Base-by-base conservation (phyloP, 2,329 filamentous ascomycete genomes). In the Calycina herbarum region DNA sequence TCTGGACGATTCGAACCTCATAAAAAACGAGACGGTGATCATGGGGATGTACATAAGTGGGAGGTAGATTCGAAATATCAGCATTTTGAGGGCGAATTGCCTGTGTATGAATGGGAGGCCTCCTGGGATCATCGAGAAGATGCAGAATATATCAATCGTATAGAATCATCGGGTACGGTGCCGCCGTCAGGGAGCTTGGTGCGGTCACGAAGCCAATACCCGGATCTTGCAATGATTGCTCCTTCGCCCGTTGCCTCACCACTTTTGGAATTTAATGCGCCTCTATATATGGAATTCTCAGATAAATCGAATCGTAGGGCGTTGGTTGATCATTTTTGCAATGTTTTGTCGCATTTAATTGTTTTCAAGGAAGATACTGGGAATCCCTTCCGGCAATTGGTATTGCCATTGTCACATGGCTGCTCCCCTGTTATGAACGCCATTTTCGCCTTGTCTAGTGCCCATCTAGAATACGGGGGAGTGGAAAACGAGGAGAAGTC, bases 371-470 rank as follows among this genome's bases (percentile, higher is more conserved):
- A 89, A 73, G 86, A 89, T 68, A 80, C 80, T 3, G 85, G 85
- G 24, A 89, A 89, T 67, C 85, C 86, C 0, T 89, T 89, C 71
- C 84, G 86, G 69, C 85, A 87, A 70, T 78, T 88, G 15, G 83
- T 89, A 8, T 77, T 89, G n/a, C 86, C 86, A 1, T 78, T 89
- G 48, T 85, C 84, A 2, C 79, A 82, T 59, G 79, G 74, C 56
- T 86, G 84, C 71, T 79, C 79, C 0, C 82, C 85, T 0, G 83
- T 97, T 3, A 90, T 91, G 76, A 92, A 95, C 73, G 92, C 93
- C 10, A 90, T 97, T 66, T 93, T 92, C 66, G 93, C 93, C 0
- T 80, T 97, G 7, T 87, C 92, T 0, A 91, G 90, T 64, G 94
- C 93, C 66, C 95, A 97, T 75, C 80, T 96, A 65, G 90, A 94